phyloP scores from a whole-genome alignment of 306 rosid species.

The Casuarina cunninghamiana region DNA sequence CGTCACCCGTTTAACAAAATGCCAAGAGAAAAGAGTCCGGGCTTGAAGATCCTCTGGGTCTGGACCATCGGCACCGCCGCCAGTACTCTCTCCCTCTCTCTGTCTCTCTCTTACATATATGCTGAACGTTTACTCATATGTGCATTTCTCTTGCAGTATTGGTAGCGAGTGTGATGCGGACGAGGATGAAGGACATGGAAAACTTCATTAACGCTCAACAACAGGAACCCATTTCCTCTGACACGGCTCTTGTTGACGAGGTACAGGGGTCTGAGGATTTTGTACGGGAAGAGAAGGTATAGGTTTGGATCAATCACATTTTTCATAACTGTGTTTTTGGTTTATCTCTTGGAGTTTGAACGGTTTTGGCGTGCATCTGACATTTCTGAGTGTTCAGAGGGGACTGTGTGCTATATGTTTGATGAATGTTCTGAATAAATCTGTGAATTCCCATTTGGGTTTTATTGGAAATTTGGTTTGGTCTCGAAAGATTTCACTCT shows the following conservation, averaged over 20 bases:
- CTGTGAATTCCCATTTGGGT: background rate
- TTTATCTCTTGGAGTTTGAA: background rate
- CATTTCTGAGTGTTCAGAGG: background rate
- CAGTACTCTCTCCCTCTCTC: slow-evolving; percentile 26
- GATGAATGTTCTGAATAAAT: slow-evolving; percentile 43
- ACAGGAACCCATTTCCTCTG: slow-evolving; percentile 25
- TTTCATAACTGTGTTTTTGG: background rate
- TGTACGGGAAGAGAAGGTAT: slow-evolving; percentile 34
- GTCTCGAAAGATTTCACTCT: background rate
- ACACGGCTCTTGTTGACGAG: slow-evolving; percentile 29
- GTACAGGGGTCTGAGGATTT: slow-evolving; percentile 21
- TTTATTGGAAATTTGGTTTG: background rate
- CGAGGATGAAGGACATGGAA: slow-evolving; percentile 61
- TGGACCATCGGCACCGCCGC: slow-evolving; percentile 96
- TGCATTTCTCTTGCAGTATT: slow-evolving; percentile 43
- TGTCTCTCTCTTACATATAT: background rate
- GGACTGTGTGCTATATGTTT: slow-evolving; percentile 38
- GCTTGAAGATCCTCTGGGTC: slow-evolving; percentile 80
- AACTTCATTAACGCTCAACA: slow-evolving; percentile 33
- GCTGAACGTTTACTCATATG: background rate
- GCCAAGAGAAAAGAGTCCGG: slow-evolving; percentile 73
- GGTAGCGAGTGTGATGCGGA: slow-evolving; percentile 54
- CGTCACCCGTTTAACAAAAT: slow-evolving; percentile 16
- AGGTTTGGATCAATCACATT: slow-evolving; percentile 22
- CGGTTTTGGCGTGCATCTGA: background rate